Conservation (phyloP, 2,329 filamentous ascomycete genomes). For the Fusarium sp. region DNA sequence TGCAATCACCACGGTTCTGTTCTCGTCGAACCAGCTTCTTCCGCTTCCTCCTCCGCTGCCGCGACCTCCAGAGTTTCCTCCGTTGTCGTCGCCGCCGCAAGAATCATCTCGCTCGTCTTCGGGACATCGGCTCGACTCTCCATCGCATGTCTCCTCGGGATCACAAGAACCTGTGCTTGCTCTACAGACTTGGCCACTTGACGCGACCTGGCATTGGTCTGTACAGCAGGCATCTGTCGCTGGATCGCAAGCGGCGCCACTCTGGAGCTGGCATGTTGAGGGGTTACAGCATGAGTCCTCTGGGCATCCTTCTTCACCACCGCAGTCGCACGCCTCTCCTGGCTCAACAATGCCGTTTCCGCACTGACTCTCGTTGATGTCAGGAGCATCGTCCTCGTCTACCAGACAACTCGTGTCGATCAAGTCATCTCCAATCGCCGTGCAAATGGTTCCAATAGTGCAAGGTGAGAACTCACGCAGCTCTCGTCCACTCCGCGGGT, state of each 20-base stretch:
- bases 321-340: slow-evolving; percentile 25
- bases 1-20: slow-evolving; percentile 25
- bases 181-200: slow-evolving; percentile 5
- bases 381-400: slow-evolving; percentile 79
- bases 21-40: slow-evolving; percentile 23
- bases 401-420: slow-evolving; percentile 78
- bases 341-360: slow-evolving; percentile 69
- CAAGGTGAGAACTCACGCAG: slow-evolving; percentile 83
- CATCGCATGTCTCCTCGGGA: slow-evolving; percentile 21
- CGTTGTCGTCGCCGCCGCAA: neutral
- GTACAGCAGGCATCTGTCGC: slow-evolving; percentile 16
- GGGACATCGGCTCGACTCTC: slow-evolving; percentile 12
- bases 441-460: slow-evolving; percentile 87
- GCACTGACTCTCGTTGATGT: slow-evolving; percentile 81
- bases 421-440: slow-evolving; percentile 77
- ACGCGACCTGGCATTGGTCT: slow-evolving; percentile 12
- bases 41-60: neutral
- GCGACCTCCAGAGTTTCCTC: neutral
- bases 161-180: slow-evolving; percentile 15
- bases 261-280: slow-evolving; percentile 12
- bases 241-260: slow-evolving; percentile 19
- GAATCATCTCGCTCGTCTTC: slow-evolving; percentile 10
- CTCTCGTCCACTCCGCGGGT: slow-evolving; percentile 77
- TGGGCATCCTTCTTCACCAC: slow-evolving; percentile 4
- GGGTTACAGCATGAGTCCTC: slow-evolving; percentile 22